Evolutionary conservation across 768 basidiomycete species (phyloP), one percentile per base, ranked within the genome.

Genomic region (Serendipita sp.): DNA sequence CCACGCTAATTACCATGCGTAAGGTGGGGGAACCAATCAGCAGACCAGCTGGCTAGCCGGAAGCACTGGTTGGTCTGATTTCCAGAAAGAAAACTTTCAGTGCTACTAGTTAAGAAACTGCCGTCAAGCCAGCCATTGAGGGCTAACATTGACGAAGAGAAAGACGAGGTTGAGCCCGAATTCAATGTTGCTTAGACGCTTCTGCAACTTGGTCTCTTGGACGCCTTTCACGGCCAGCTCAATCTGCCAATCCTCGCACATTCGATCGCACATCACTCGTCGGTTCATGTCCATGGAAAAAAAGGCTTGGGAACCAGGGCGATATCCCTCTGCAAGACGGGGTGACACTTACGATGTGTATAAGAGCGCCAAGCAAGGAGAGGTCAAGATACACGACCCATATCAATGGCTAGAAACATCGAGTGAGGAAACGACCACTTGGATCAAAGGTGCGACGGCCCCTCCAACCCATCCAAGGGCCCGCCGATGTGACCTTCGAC

Each of bases 361-460:
- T 74, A 78, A 83, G 70, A 86, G 82, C 71, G 79, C 81, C 67
- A 71, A 73, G 48, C 72, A 76, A n/a, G 86, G 84, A 24, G 69
- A 81, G 61, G 83, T 89, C 42, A 73, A 73, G 42, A 82, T 91
- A 0, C 71, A 75, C 3, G 84, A 89, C 71, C 86, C 88, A 3
- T 88, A 88, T 73, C 73, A 79, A 45, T 90, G 88, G 86, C 75
- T 91, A 22, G 86, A 89, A 64, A 74, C 80, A 30, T 71, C 82
- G 66, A 76, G 78, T 28, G 72, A 78, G 17, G 86, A 90, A 70
- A 86, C 83, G 0, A 78, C 84, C 56, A 69, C 74, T 42, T 75
- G 71, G 65, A 69, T 74, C 30, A 41, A 70, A 16, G 60, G 51
- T 24, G 67, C 69, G 61, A 67, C 44, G n/a, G 3, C 20, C 34